Evolutionary conservation across 441 rosid species (phyloP), one percentile per base, ranked within the genome.

Genomic region (Corymbia citriodora): DNA sequence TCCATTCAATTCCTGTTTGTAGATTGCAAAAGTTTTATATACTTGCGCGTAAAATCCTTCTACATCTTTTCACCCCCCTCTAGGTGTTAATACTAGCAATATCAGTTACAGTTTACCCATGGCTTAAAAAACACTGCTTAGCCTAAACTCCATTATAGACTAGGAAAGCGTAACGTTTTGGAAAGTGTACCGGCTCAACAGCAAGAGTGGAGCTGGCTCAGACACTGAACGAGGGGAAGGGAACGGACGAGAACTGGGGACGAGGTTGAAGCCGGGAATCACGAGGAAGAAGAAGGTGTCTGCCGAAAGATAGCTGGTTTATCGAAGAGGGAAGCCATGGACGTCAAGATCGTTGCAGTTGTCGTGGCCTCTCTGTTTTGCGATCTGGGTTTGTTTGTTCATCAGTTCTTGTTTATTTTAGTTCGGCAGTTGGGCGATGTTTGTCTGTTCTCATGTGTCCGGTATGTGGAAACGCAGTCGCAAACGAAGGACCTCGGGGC

Each of bases 261-360:
- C 92, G 92, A 72, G 93, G 94, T 63, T 72, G 93, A 86, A 93
- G 81, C 19, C 50, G 94, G 12, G 90, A 91, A 92, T 40, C 63
- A 48, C 70, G 92, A 92, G 94, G 92, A 90, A 92, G 92, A 55
- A 31, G 88, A 91, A 94, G 92, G 90, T 70, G 90, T 74, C 93
- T 94, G 10, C 93, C 93, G 93, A 89, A 88, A 10, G 92, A 45
- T n/a, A 93, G 29, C 65, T 93, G 94, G 52, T 92, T 94, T 88
- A 94, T 93, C 88, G 95, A 93, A 8, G 94, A 91, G 48, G 40
- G 96, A 92, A 92, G 95, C 92, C 89, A 95, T 91, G 9, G 98
- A 93, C 95, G 94, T 95, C 90, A 61, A 29, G 23, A 87, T 87
- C 88, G 19, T n/a, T 12, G 72, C 53, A 83, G 40, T 19, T 29